Percentiles rank a stretch among this genome's conserved stretches.
Evolutionary conservation across 805 yeast genomes (phyloP).

Genomic region (Metschnikowia orientalis): DNA sequence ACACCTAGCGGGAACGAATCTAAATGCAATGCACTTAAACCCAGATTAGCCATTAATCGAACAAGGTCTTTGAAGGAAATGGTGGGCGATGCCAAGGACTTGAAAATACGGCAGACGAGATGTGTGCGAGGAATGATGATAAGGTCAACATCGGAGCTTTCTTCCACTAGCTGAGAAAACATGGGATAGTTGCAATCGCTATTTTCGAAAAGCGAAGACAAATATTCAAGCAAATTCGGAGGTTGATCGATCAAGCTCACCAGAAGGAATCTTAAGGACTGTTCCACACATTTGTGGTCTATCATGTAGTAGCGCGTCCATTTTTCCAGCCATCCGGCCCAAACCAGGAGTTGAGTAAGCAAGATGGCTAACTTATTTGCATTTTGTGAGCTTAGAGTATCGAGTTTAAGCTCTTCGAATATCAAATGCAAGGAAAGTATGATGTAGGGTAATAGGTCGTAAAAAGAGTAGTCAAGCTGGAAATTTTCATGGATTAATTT

Average conservation of each 20-base stretch:
- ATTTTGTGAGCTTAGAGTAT: constrained; percentile 38
- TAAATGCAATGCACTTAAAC: constrained; percentile 46
- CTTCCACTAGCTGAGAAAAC: constrained; percentile 65
- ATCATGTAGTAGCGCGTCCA: constrained; percentile 60
- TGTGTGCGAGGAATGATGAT: constrained; percentile 63
- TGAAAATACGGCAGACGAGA: constrained; percentile 56
- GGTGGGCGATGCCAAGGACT: constrained; percentile 51
- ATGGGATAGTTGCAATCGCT: constrained; percentile 52
- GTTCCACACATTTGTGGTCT: constrained; percentile 32
- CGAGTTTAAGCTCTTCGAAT: constrained; percentile 68
- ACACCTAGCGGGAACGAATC: constrained; percentile 76
- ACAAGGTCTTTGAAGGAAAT: constrained; percentile 53
- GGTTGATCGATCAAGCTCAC: constrained; percentile 48
- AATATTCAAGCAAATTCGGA: constrained; percentile 55
- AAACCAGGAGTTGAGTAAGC: constrained; percentile 54
- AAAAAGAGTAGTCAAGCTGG: constrained; percentile 37
- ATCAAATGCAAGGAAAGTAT: constrained; percentile 68
- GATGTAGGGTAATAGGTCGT: constrained; percentile 58
- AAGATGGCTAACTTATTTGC: constrained; percentile 46
- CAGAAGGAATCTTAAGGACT: constrained; percentile 38
- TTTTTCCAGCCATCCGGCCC: constrained; percentile 70
- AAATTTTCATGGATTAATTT: constrained; percentile 23
- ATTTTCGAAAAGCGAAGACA: constrained; percentile 45
- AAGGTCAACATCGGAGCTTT: constrained; percentile 54
- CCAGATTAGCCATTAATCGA: constrained; percentile 55